Base-by-base conservation (phyloP, 148 eudicot species). In the Vaccinium corymbosum region DNA sequence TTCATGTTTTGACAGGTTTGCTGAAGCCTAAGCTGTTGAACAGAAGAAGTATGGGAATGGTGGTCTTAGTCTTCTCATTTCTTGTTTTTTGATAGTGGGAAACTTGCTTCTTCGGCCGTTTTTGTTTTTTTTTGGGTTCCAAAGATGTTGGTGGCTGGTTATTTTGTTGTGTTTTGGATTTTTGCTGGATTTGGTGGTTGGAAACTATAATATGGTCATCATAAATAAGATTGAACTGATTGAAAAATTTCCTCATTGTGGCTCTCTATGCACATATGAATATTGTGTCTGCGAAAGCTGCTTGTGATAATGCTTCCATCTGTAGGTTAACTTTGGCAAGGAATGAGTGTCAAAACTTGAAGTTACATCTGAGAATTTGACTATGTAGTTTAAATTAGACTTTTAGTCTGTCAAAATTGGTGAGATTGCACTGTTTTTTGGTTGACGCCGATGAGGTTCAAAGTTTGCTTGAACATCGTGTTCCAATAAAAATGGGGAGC, bases 11-110 rank as follows among this genome's bases (percentile, higher is more conserved):
- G 25, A 8, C 85, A 93, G 96, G 83, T 93, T 89, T 83, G 96
- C 93, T 52, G 93, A 92, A 64, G 93, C 94, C 16, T 93, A 87
- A 91, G 85, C 74, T 76, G 77, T 83, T 79, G 7, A 81, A 83
- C n/a, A 11, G 27, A 5, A 53, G 46, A 17, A 48, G 46, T 42
- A 10, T 16, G 29, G 83, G 79, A 53, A 49, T 13, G 42, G 19
- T 79, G 76, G 64, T 46, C 80, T 20, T 46, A 3, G 22, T 72
- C 62, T 77, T 25, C n/a, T 12, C 20, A 3, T 75, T 8, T 66
- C 72, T 79, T 79, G 11, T 15, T 84, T 84, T 52, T 84, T 27
- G 46, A 71, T 59, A 17, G 12, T 13, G 53, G 52, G 27, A 35
- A 49, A 64, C 25, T 81, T 59, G 38, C 4, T 73, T 80, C 46